Percentiles rank a stretch among this genome's conserved stretches.
phyloP scores from a whole-genome alignment of 306 rosid genomes.

The Cercis canadensis region DNA sequence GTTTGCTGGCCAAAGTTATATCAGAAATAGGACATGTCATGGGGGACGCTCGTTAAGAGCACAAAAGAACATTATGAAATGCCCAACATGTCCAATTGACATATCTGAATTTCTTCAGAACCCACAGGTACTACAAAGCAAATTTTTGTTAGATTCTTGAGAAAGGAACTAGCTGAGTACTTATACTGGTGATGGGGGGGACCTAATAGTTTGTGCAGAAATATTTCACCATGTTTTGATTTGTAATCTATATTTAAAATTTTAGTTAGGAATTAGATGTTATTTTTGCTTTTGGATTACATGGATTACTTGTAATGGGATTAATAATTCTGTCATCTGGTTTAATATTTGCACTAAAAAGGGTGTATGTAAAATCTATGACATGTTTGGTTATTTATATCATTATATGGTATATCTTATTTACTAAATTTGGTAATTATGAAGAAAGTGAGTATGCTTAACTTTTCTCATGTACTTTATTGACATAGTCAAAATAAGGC shows the following conservation, averaged over 20 bases:
- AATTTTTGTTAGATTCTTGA: background rate
- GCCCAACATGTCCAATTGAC: slow-evolving; percentile 69
- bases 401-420: background rate
- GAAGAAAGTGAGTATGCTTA: background rate
- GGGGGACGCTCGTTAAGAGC: slow-evolving; percentile 66
- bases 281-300: background rate
- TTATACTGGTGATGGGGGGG: background rate
- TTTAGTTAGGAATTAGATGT: background rate
- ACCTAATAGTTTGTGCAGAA: background rate
- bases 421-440: background rate
- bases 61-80: slow-evolving; percentile 69
- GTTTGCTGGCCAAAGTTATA: slow-evolving; percentile 54
- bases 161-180: background rate
- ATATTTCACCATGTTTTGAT: background rate
- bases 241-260: background rate
- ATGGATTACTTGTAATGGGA: background rate
- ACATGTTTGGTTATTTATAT: background rate
- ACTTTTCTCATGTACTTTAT: background rate
- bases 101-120: slow-evolving; percentile 79
- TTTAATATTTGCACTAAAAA: slow-evolving; percentile 2
- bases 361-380: slow-evolving; percentile 7
- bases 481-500: background rate
- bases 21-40: slow-evolving; percentile 51
- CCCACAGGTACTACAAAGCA: slow-evolving; percentile 57
- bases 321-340: background rate